phyloP scores from a whole-genome alignment of 352 stramenopile species.

The Globisporangium solare region DNA sequence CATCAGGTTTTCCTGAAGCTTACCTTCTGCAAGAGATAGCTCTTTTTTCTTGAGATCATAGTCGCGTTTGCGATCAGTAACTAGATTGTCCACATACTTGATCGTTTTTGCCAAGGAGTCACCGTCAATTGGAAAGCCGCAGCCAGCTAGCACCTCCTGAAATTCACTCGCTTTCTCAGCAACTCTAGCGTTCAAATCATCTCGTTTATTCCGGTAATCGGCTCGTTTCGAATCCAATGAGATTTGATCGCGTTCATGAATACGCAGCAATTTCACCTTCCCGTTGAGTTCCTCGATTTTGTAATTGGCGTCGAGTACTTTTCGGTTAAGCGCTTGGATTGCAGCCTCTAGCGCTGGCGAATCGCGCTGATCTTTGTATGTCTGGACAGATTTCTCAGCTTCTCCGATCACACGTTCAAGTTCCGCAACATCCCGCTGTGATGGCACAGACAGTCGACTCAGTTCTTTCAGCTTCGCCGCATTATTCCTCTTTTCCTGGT shows the following conservation, averaged over 20 bases:
- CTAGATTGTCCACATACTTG: slow-evolving; percentile 20
- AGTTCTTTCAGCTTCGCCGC: slow-evolving; percentile 37
- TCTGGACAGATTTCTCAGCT: slow-evolving; percentile 35
- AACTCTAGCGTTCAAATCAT: slow-evolving; percentile 36
- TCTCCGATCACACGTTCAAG: slow-evolving; percentile 41
- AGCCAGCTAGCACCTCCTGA: slow-evolving; percentile 23
- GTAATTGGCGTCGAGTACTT: slow-evolving; percentile 38
- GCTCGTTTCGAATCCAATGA: slow-evolving; percentile 43
- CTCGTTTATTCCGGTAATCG: slow-evolving; percentile 38
- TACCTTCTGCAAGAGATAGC: slow-evolving; percentile 24
- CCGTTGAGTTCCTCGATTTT: slow-evolving; percentile 39
- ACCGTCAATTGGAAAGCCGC: slow-evolving; percentile 26
- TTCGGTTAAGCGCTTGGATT: slow-evolving; percentile 37
- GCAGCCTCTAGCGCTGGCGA: slow-evolving; percentile 30
- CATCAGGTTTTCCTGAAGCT: slow-evolving; percentile 46
- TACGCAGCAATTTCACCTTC: slow-evolving; percentile 51
- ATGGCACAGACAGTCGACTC: slow-evolving; percentile 28
- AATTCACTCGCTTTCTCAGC: slow-evolving; percentile 43
- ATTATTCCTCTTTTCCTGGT: slow-evolving; percentile 36
- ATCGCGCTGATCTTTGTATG: slow-evolving; percentile 41
- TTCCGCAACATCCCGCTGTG: slow-evolving; percentile 43
- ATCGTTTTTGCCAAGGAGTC: slow-evolving; percentile 21
- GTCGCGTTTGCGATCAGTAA: slow-evolving; percentile 18
- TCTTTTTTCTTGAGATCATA: slow-evolving; percentile 25
- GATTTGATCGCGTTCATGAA: slow-evolving; percentile 42